Evolutionary conservation across 805 yeast species (phyloP).

Genomic region (Zygosaccharomyces rouxii): DNA sequence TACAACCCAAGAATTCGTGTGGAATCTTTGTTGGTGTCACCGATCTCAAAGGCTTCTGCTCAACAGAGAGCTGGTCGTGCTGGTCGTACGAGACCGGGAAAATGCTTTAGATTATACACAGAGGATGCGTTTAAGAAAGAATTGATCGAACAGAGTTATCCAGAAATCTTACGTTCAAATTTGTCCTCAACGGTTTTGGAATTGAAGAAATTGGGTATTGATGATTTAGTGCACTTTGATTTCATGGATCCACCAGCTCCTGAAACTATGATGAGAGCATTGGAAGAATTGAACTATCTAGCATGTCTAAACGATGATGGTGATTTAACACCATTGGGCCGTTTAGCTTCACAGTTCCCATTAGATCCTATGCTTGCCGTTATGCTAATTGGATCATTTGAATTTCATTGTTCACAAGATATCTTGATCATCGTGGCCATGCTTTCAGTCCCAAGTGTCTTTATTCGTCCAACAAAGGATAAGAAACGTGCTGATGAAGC

Average conservation of each 20-base stretch:
- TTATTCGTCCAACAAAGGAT: slow-evolving; percentile 86
- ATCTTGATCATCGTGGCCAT: slow-evolving; percentile 83
- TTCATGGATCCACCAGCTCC: slow-evolving; percentile 99
- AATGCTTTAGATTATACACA: slow-evolving; percentile 92
- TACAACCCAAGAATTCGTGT: slow-evolving; percentile 95
- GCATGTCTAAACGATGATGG: slow-evolving; percentile 92
- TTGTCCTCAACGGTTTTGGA: slow-evolving; percentile 88
- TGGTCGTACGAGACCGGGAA: slow-evolving; percentile 98
- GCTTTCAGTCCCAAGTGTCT: slow-evolving; percentile 89
- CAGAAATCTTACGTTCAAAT: slow-evolving; percentile 89
- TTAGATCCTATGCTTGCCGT: slow-evolving; percentile 94
- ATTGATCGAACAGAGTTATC: slow-evolving; percentile 90
- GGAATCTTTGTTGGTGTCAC: slow-evolving; percentile 89
- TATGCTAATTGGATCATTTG: slow-evolving; percentile 82
- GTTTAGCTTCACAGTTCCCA: slow-evolving; percentile 89
- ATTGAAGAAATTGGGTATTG: slow-evolving; percentile 88
- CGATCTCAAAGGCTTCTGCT: slow-evolving; percentile 94
- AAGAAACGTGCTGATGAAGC: slow-evolving; percentile 88
- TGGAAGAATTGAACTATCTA: slow-evolving; percentile 88
- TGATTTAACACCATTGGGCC: slow-evolving; percentile 80
- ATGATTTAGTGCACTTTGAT: slow-evolving; percentile 95
- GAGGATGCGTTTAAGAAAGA: slow-evolving; percentile 95
- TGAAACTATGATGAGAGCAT: slow-evolving; percentile 98
- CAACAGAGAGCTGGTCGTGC: slow-evolving; percentile 99
- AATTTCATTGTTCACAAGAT: slow-evolving; percentile 82